phyloP scores from a whole-genome alignment of 805 yeast genomes.

The Saccharomycopsis olivae region DNA sequence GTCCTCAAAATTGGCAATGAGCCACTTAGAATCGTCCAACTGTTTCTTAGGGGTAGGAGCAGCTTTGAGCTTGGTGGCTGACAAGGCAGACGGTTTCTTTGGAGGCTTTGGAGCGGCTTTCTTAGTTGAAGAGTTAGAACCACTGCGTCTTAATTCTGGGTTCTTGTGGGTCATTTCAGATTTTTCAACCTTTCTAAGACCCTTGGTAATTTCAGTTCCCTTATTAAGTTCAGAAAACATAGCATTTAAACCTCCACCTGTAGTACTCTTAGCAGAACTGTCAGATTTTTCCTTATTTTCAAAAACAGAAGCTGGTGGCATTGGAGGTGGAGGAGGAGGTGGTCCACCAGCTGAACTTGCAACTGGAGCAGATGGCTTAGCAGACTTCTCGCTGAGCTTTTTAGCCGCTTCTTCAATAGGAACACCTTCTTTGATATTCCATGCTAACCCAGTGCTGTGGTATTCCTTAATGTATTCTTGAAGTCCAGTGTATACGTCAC shows the following conservation, averaged over 20 bases:
- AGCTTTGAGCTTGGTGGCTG: slow-evolving; percentile 26
- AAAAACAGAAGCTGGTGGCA: slow-evolving; percentile 74
- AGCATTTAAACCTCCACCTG: slow-evolving; percentile 59
- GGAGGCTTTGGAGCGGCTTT: slow-evolving; percentile 64
- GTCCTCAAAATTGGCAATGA: slow-evolving; percentile 66
- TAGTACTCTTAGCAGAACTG: slow-evolving; percentile 20
- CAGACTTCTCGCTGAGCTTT: slow-evolving; percentile 19
- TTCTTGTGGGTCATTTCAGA: slow-evolving; percentile 92
- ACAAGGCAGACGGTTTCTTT: slow-evolving; percentile 63
- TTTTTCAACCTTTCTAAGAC: slow-evolving; percentile 84
- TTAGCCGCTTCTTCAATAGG: slow-evolving; percentile 42
- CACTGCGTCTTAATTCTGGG: slow-evolving; percentile 51
- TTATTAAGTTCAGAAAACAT: slow-evolving; percentile 84
- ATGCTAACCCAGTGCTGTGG: slow-evolving; percentile 77
- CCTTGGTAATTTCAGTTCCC: slow-evolving; percentile 77
- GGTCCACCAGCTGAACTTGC: slow-evolving; percentile 25
- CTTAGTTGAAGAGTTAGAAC: slow-evolving; percentile 32
- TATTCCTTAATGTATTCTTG: slow-evolving; percentile 63
- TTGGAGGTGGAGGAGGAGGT: slow-evolving; percentile 80
- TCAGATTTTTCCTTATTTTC: slow-evolving; percentile 26
- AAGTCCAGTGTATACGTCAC: slow-evolving; percentile 56
- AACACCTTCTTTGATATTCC: slow-evolving; percentile 54
- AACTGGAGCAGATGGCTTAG: slow-evolving; percentile 23
- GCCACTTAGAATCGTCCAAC: slow-evolving; percentile 81
- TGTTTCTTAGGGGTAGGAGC: slow-evolving; percentile 64